Evolutionary conservation across 305 asterid species (phyloP).

Genomic region (Fraxinus paxiana): DNA sequence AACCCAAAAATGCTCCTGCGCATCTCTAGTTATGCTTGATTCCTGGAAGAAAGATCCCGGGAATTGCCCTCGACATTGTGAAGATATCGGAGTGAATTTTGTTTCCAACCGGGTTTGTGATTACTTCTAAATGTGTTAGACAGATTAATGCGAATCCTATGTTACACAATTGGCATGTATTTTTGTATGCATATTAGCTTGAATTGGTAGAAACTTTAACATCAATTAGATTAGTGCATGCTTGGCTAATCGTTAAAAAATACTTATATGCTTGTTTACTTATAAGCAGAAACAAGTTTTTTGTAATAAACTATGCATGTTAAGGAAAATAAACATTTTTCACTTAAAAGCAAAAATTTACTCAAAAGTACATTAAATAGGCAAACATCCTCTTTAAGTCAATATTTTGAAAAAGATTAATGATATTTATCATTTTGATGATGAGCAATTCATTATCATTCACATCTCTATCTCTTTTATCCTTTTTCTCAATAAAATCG

Average conservation of each 20-base stretch:
- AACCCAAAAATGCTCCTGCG: not conserved
- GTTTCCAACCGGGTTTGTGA: not conserved
- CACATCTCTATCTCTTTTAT: no score
- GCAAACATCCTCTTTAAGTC: not conserved
- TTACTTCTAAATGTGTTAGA: not conserved
- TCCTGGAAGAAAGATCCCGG: not conserved
- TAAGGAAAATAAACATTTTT: not conserved
- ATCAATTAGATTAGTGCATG: not conserved
- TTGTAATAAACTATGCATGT: not conserved
- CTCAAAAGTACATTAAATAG: not conserved
- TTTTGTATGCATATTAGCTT: not conserved
- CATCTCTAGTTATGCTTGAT: not conserved
- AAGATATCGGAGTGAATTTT: not conserved
- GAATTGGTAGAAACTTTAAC: not conserved
- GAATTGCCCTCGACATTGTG: not conserved
- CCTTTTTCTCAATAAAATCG: no score
- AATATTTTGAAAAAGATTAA: not conserved
- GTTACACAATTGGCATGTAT: not conserved
- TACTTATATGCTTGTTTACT: not conserved
- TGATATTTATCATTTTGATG: no score
- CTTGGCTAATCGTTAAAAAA: not conserved
- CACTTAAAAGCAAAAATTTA: no score
- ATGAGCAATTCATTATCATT: no score
- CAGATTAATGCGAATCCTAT: not conserved
- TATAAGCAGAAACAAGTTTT: not conserved